Conservation (phyloP, 2,329 filamentous ascomycete species). For the Cladosporium sp. region DNA sequence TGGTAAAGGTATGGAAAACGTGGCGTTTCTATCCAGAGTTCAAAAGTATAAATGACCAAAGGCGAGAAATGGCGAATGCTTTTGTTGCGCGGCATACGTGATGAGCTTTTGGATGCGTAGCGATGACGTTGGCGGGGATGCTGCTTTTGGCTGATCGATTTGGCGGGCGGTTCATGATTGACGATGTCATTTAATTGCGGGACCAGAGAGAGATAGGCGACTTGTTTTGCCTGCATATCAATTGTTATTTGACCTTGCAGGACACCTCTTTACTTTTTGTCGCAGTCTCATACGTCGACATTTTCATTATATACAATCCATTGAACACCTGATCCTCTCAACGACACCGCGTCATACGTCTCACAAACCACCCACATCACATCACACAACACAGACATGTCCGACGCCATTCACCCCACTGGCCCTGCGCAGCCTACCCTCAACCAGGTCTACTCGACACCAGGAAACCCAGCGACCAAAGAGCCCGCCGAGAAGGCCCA, state of each 20-base stretch:
- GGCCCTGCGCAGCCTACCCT: constrained; percentile 47
- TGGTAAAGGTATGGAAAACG: not conserved
- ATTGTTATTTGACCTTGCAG: not conserved
- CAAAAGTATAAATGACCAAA: not conserved
- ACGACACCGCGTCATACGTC: no score
- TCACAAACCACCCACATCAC: not conserved
- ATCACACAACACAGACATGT: constrained; percentile 33
- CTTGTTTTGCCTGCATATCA: not conserved
- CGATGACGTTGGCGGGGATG: constrained; percentile 5
- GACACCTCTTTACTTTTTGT: not conserved
- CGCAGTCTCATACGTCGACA: not conserved
- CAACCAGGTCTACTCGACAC: constrained; percentile 47
- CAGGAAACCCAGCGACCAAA: constrained; percentile 48
- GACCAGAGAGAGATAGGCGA: not conserved
- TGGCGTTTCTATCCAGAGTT: not conserved
- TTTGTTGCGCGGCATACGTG: not conserved
- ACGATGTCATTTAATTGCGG: constrained; percentile 5
- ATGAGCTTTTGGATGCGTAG: not conserved
- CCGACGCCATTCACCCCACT: constrained; percentile 41
- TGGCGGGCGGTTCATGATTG: not conserved
- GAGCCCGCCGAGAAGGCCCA: constrained; percentile 41
- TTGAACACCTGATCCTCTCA: not conserved
- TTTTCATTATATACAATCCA: not conserved
- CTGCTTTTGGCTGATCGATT: not conserved
- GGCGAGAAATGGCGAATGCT: not conserved